Evolutionary conservation across 805 yeast species (phyloP).

Genomic region (Cyberlindnera sargentensis): DNA sequence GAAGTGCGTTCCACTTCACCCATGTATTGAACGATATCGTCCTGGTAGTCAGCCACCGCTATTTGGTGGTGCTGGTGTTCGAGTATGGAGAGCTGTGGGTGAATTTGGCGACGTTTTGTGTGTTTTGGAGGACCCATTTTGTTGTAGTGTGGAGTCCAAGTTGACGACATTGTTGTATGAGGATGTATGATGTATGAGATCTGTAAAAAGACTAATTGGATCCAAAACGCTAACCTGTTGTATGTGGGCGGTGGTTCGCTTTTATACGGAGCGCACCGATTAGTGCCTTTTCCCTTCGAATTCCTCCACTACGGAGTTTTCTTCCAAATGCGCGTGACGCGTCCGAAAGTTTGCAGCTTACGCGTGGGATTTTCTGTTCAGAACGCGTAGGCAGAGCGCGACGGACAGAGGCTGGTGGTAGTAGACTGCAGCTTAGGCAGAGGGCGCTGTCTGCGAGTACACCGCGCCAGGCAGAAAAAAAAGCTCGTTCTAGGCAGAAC

Average conservation of each 20-base stretch:
- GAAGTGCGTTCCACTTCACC: constrained; percentile 31
- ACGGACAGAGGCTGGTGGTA: too few species aligned
- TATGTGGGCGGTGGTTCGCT: too few species aligned
- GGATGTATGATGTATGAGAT: background rate
- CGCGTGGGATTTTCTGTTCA: too few species aligned
- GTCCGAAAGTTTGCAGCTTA: too few species aligned
- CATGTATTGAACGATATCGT: constrained; percentile 34
- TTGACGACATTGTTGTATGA: background rate
- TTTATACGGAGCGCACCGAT: background rate
- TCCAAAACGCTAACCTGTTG: too few species aligned
- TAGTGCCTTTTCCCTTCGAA: background rate
- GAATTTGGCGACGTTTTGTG: constrained; percentile 18
- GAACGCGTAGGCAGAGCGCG: too few species aligned
- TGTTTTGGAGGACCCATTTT: constrained; percentile 25
- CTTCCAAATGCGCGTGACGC: too few species aligned
- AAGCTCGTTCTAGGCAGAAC: too few species aligned
- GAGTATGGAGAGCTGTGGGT: constrained; percentile 36
- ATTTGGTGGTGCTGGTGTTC: constrained; percentile 37
- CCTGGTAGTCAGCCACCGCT: constrained; percentile 34
- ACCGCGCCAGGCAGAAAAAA: too few species aligned
- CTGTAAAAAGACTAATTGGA: too few species aligned
- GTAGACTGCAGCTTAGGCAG: too few species aligned
- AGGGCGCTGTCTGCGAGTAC: too few species aligned
- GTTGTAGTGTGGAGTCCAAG: constrained; percentile 21
- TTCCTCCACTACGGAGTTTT: background rate